Conservation (phyloP, 1,284 basidiomycete genomes). For the Leccinum fuscescens region DNA sequence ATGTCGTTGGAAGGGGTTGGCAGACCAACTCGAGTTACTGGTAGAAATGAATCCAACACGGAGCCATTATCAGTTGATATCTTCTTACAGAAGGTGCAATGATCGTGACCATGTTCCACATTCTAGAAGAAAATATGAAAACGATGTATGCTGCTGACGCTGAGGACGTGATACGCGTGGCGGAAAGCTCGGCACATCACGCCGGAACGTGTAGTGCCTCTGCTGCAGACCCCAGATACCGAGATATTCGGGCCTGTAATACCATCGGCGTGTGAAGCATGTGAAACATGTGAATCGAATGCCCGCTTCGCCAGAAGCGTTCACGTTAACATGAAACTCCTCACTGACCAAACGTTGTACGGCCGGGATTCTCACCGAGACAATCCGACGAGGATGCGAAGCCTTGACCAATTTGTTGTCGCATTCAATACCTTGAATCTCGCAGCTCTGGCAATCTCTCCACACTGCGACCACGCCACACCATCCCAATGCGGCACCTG, state of each 20-base stretch:
- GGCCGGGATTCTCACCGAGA: background rate
- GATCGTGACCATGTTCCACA: background rate
- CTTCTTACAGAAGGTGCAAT: background rate
- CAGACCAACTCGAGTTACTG: background rate
- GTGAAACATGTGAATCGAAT: no score
- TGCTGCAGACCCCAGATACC: no score
- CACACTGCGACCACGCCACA: background rate
- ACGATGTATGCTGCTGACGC: background rate
- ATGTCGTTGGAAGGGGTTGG: background rate
- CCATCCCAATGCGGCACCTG: background rate
- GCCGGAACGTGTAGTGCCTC: background rate
- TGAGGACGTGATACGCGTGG: background rate
- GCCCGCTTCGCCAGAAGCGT: background rate
- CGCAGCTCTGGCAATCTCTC: background rate
- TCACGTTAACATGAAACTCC: background rate
- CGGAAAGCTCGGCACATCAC: background rate
- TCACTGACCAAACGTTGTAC: background rate
- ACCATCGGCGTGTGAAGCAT: background rate
- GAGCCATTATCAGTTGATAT: background rate
- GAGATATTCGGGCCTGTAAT: background rate
- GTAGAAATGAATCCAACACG: background rate
- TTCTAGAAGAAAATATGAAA: background rate
- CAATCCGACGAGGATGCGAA: background rate
- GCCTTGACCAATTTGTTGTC: background rate
- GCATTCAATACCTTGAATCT: background rate